Evolutionary conservation across 1,284 basidiomycete genomes (phyloP).

Genomic region (Cutaneotrichosporon arboriforme): DNA sequence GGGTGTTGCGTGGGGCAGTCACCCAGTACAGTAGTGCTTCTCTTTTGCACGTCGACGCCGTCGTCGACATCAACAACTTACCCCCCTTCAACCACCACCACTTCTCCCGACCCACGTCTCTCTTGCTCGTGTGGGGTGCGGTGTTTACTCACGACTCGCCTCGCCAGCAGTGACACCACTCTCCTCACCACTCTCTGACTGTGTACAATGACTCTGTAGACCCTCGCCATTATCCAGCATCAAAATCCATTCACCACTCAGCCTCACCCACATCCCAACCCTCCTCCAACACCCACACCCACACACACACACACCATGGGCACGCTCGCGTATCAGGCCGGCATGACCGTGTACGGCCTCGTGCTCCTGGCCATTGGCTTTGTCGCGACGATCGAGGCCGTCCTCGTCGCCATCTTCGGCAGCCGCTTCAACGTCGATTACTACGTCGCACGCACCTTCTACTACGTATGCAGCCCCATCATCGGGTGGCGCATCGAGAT

Average conservation of each 20-base stretch:
- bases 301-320: slow-evolving; percentile 20
- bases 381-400: slow-evolving; percentile 66
- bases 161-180: background rate
- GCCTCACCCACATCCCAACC: background rate
- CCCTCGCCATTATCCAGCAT: background rate
- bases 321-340: slow-evolving; percentile 54
- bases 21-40: no score
- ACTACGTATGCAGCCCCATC: slow-evolving; percentile 61
- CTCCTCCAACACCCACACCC: background rate
- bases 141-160: background rate
- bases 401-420: slow-evolving; percentile 66
- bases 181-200: background rate
- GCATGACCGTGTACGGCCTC: slow-evolving; percentile 65
- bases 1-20: no score
- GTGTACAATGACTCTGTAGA: slow-evolving; percentile 2
- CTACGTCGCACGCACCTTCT: slow-evolving; percentile 80
- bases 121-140: background rate
- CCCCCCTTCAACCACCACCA: background rate
- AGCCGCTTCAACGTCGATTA: slow-evolving; percentile 75
- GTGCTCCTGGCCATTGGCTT: slow-evolving; percentile 68
- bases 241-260: background rate
- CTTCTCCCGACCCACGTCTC: background rate
- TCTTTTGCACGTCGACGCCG: no score
- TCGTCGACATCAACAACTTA: background rate
- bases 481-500: slow-evolving; percentile 71